Evolutionary conservation across 2,329 filamentous ascomycete species (phyloP).

Genomic region (Venturia nashicola): DNA sequence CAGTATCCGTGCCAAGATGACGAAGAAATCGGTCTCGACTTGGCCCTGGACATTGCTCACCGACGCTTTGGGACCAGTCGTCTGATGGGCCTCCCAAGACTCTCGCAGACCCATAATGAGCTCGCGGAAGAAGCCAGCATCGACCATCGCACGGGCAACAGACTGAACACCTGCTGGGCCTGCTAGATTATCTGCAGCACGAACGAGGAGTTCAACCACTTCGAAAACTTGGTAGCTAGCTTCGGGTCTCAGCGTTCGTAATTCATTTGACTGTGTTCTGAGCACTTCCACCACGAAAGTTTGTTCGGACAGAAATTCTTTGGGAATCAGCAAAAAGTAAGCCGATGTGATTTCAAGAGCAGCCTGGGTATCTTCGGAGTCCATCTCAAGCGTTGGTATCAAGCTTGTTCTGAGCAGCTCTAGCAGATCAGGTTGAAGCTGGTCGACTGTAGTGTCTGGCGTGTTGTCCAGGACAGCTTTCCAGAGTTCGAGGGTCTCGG

Average conservation of each 20-base stretch:
- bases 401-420: conserved; percentile 29
- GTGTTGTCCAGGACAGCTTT: conserved; percentile 57
- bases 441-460: conserved; percentile 27
- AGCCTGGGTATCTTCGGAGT: conserved; percentile 35
- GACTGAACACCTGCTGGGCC: conserved; percentile 37
- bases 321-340: conserved; percentile 35
- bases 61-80: conserved; percentile 65
- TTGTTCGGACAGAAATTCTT: conserved; percentile 30
- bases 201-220: conserved; percentile 33
- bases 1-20: conserved; percentile 66
- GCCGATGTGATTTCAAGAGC: conserved; percentile 37
- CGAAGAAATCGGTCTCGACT: conserved; percentile 75
- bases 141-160: conserved; percentile 5
- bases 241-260: conserved; percentile 35
- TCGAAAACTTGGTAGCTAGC: conserved; percentile 34
- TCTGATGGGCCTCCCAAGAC: conserved; percentile 58
- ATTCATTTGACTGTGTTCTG: conserved; percentile 26
- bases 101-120: conserved; percentile 33
- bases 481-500: conserved; percentile 90
- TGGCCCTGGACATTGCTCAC: conserved; percentile 58
- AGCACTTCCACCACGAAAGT: conserved; percentile 27
- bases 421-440: conserved; percentile 26
- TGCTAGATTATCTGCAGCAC: conserved; percentile 39
- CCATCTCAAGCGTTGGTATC: conserved; percentile 35
- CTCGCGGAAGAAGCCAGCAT: conserved; percentile 35